Conservation (phyloP, 371 early-diverging fungal species). For the Nematocida sp. region DNA sequence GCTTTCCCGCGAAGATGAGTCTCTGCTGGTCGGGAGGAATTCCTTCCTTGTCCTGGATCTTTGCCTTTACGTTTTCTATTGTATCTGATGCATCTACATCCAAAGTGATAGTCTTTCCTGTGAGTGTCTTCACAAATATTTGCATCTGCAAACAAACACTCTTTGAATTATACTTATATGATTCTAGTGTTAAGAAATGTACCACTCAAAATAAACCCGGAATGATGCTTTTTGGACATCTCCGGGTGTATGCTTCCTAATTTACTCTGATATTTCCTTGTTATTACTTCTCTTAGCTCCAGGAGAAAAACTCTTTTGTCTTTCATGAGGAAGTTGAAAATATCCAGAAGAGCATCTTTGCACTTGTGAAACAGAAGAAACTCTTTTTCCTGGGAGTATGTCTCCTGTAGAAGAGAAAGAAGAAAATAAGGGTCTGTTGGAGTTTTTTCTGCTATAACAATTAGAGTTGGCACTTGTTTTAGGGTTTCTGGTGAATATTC, state of each 20-base stretch:
- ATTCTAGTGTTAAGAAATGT: constrained; percentile 38
- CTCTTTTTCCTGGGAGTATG: not conserved
- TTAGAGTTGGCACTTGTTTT: not conserved
- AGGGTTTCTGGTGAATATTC: not conserved
- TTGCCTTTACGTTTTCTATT: constrained; percentile 53
- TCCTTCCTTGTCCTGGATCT: constrained; percentile 59
- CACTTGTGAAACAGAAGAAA: constrained; percentile 39
- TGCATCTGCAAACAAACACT: constrained; percentile 69
- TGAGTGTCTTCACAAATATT: constrained; percentile 84
- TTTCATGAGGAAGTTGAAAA: constrained; percentile 34
- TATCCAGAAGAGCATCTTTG: constrained; percentile 39
- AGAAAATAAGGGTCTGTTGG: not conserved
- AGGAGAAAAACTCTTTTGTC: constrained; percentile 8
- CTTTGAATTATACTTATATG: constrained; percentile 13
- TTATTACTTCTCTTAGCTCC: constrained; percentile 37
- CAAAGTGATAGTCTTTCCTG: constrained; percentile 57
- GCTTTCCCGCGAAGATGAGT: constrained; percentile 58
- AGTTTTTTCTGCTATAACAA: not conserved
- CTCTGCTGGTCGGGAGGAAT: constrained; percentile 60
- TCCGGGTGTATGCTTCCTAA: constrained; percentile 26
- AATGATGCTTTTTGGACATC: constrained; percentile 24
- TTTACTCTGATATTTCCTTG: constrained; percentile 27
- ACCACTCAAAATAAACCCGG: constrained; percentile 50
- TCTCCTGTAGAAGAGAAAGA: not conserved
- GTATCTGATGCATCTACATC: constrained; percentile 51